Conservation (phyloP, 164 flowering plant genomes). For the Kalanchoe fedtschenkoi region DNA sequence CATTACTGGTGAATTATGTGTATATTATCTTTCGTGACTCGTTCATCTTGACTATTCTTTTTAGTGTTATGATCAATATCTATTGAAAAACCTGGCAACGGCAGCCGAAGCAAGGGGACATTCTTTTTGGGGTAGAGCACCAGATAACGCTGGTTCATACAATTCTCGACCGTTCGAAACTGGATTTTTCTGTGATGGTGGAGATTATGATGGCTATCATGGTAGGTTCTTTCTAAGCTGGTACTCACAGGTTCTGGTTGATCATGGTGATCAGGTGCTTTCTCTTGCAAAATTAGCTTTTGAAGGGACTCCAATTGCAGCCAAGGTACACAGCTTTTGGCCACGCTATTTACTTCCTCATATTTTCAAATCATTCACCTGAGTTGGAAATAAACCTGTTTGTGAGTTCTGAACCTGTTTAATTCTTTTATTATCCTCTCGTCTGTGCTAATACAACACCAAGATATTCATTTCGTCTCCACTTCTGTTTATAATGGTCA, state of each 20-base stretch:
- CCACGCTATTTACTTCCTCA: neutral
- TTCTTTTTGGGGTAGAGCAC: conserved; percentile 73
- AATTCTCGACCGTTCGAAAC: conserved; percentile 81
- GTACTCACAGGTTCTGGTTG: conserved; percentile 71
- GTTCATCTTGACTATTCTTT: neutral
- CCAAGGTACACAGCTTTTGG: conserved; percentile 42
- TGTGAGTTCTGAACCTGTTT: neutral
- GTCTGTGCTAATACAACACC: neutral
- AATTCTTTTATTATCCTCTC: neutral
- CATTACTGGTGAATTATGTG: neutral
- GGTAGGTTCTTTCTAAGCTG: conserved; percentile 87
- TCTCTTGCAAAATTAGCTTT: conserved; percentile 77
- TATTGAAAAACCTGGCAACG: conserved; percentile 59
- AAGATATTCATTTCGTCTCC: no score
- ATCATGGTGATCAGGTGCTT: conserved; percentile 75
- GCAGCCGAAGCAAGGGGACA: conserved; percentile 88
- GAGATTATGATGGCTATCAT: conserved; percentile 83
- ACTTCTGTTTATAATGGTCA: neutral
- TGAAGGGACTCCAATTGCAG: conserved; percentile 67
- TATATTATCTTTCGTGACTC: neutral
- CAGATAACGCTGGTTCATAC: conserved; percentile 85
- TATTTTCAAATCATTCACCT: neutral
- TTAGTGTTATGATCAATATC: conserved; percentile 85
- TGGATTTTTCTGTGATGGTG: conserved; percentile 89
- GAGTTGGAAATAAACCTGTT: neutral